Percentiles rank a stretch among this genome's conserved stretches.
phyloP scores from a whole-genome alignment of 305 asterid genomes.

The Fraxinus sp. region DNA sequence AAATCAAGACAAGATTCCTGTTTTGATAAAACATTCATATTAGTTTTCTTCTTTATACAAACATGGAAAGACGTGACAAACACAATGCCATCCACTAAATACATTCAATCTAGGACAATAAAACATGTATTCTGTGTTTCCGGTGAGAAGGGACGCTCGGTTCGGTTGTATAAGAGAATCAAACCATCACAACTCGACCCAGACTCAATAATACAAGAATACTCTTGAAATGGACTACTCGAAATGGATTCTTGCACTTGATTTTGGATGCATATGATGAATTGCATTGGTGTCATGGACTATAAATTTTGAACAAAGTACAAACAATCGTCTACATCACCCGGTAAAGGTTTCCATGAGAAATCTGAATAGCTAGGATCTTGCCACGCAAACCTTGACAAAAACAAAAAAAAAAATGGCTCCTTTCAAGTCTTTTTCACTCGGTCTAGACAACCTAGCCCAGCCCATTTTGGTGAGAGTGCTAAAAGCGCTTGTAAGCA shows the following conservation, averaged over 20 bases:
- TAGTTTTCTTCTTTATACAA: background rate
- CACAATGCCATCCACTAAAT: background rate
- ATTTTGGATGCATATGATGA: background rate
- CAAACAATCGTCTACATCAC: background rate
- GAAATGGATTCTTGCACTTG: background rate
- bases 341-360: background rate
- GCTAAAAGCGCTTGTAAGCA: background rate
- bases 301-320: background rate
- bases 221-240: no score
- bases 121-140: background rate
- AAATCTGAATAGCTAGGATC: background rate
- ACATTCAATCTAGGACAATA: background rate
- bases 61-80: background rate
- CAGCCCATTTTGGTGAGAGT: background rate
- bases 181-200: background rate
- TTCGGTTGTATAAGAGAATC: background rate
- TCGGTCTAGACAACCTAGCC: background rate
- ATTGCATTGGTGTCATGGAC: background rate
- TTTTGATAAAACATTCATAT: background rate
- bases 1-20: background rate
- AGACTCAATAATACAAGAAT: background rate
- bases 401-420: background rate
- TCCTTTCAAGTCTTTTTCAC: background rate
- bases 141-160: background rate
- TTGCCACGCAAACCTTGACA: background rate